Evolutionary conservation across 1,284 basidiomycete species (phyloP), one percentile per base, ranked within the genome.

Genomic region (Volvariella surrecta): DNA sequence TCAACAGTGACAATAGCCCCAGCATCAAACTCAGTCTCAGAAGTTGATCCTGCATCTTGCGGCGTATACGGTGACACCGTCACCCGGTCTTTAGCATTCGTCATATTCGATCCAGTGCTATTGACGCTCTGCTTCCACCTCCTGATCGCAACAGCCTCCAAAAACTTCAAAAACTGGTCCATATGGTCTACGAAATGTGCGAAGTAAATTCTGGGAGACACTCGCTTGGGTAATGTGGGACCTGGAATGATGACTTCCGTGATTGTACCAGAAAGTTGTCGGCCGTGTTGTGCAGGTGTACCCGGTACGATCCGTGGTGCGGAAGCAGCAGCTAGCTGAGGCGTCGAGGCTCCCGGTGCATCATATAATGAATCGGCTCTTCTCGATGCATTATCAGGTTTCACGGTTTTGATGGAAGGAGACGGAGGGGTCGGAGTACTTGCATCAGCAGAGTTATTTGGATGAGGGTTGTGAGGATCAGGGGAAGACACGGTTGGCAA

Each of bases 161-260:
- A 73, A 62, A 98, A 99, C 1, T 76, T 71, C 31, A 89, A 73
- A 53, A 99, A 95, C 43, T 89, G 78, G 1, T 71, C 71, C 47
- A 84, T 81, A 55, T 95, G 90, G 53, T 94, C 89, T 32, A 97
- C 84, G 52, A 97, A 99, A 60, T 96, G 91, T 0, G 94, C 83
- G 56, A 98, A 98, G 61, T 92, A 97, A 22, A 86, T 70, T 1
- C 83, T 72, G 0, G 94, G 92, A 0, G 91, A 91, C 0, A 91
- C 88, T 0, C 80, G 71, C 47, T 77, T 75, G 44, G 67, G 57
- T 1, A 60, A 61, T 3, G 55, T 54, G 2, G 56, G 60, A 17
- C 52, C 55, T 15, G 34, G 34, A 30, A 34, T 49, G 11, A 51
- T 44, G 13, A 56, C 24, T 6, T 11, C 24, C 6, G 24, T 28